Percentiles rank a stretch among this genome's conserved stretches.
Conservation (phyloP, 441 rosid genomes). For the Pelargonium citronellum region DNA sequence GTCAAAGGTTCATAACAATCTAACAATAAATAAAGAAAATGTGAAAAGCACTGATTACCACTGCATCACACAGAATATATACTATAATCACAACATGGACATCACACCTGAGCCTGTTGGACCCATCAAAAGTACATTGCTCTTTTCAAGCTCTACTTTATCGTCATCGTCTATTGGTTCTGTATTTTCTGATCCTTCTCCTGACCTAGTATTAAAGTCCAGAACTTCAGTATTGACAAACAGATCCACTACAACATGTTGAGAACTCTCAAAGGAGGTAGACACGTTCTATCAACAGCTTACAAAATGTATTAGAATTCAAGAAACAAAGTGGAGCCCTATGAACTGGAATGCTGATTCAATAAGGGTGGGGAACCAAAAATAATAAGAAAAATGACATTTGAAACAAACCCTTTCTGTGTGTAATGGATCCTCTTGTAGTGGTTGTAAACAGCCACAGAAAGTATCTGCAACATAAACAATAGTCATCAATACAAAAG, state of each 20-base stretch:
- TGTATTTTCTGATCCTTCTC: constrained; percentile 43
- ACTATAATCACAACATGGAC: constrained; percentile 13
- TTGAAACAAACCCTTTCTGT: constrained; percentile 60
- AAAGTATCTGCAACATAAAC: constrained; percentile 56
- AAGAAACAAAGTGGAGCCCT: neutral
- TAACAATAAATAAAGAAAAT: neutral
- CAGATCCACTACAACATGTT: neutral
- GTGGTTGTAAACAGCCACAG: constrained; percentile 93
- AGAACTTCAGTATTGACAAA: constrained; percentile 29
- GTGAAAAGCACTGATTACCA: constrained; percentile 15
- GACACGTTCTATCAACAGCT: neutral
- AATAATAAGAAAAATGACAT: constrained; percentile 13
- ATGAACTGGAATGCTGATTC: constrained; percentile 1
- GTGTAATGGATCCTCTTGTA: constrained; percentile 78
- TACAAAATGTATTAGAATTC: neutral
- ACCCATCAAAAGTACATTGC: constrained; percentile 91
- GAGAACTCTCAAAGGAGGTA: neutral
- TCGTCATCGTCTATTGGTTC: constrained; percentile 54
- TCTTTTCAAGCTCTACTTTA: constrained; percentile 83
- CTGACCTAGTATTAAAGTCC: constrained; percentile 67
- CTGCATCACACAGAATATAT: constrained; percentile 4
- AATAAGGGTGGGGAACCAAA: constrained; percentile 9
- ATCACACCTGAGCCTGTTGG: constrained; percentile 90
- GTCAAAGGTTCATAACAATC: neutral
- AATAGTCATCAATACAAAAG: neutral